Conservation (phyloP, 2,329 filamentous ascomycete species). For the Fusarium euwallaceae region DNA sequence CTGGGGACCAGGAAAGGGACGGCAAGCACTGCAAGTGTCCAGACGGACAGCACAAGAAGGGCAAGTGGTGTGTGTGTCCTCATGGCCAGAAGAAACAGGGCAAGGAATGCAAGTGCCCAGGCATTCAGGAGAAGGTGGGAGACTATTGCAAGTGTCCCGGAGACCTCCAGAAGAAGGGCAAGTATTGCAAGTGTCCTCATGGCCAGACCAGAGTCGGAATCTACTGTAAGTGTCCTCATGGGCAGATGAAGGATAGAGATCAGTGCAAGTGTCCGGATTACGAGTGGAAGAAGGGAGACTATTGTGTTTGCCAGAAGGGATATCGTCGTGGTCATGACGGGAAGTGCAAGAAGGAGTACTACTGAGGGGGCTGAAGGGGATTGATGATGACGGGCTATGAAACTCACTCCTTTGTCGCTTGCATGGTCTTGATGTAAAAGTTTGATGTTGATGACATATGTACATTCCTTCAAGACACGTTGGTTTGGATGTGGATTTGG, state of each 20-base stretch:
- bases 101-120: neutral
- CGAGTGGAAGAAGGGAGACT: neutral
- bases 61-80: neutral
- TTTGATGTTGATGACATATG: neutral
- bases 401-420: neutral
- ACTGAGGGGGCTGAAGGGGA: neutral
- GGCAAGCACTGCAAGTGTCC: neutral
- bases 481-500: neutral
- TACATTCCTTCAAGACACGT: neutral
- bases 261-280: neutral
- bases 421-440: no score
- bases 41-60: neutral
- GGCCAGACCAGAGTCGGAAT: neutral
- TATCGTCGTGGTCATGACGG: conserved; percentile 1
- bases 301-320: neutral
- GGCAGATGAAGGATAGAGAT: neutral
- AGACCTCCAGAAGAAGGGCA: neutral
- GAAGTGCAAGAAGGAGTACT: neutral
- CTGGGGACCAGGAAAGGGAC: neutral
- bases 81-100: neutral
- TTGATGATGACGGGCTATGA: neutral
- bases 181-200: neutral
- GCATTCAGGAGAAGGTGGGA: neutral
- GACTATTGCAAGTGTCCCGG: neutral
- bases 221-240: neutral